Evolutionary conservation across 257 asterid species (phyloP), one percentile per base, ranked within the genome.

Genomic region (Rehmannia glutinosa): DNA sequence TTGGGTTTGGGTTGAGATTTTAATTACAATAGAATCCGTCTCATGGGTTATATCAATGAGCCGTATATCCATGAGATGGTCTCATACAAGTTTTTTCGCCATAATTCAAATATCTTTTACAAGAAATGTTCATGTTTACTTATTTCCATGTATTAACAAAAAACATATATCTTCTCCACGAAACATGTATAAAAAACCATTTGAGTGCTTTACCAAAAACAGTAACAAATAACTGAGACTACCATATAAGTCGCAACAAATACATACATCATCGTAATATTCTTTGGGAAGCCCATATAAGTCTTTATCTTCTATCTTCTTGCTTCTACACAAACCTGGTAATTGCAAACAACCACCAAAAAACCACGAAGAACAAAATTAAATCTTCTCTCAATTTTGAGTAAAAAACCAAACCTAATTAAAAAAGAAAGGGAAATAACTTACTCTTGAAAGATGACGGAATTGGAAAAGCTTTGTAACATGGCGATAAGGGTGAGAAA

Each of bases 281-380:
- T 93, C 96, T 72, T 88, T 85, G 3, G 99, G 96, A 16, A 93
- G 88, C 43, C 92, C 95, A 11, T 70, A 30, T 35, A 93, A 70
- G 41, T 82, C 89, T 59, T 77, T 70, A 41, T 86, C 93, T 59
- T 81, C 87, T 19, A 59, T 71, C 74, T 77, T 78, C 81, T 86
- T 90, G 89, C 95, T 41, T 55, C 86, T 73, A 23, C 62, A 56
- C 27, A 59, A 19, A 39, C 62, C 96, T 86, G 82, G 15, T 46
- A 27, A 65, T 52, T 54, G 20, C 43, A 67, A 39, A 23, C 64
- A 55, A 65, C 17, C 15, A 2, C 3, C 10, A 47, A 23, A 27
- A 54, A 54, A 54, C 19, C 13, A 33, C 42, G 13, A 5, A 25
- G 17, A 13, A 46, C 36, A 56, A 58, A 17, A 49, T 47, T 30